Conservation (phyloP, 371 early-diverging fungal genomes). For the Funneliformis caledonium region DNA sequence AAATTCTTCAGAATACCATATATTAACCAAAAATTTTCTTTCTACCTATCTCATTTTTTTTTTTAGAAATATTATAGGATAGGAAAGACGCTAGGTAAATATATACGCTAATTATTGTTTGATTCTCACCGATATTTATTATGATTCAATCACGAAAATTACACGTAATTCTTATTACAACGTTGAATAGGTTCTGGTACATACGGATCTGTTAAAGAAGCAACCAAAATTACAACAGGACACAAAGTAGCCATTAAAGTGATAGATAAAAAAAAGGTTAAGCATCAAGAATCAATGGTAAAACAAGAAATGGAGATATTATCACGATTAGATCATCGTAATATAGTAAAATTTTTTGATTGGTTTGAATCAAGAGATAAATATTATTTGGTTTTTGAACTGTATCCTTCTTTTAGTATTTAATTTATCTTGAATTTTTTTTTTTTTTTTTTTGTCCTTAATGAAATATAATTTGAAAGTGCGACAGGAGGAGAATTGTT, state of each 20-base stretch:
- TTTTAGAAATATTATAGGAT: slow-evolving; percentile 26
- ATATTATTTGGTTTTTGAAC: slow-evolving; percentile 89
- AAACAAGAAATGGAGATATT: slow-evolving; percentile 74
- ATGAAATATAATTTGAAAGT: slow-evolving; percentile 43
- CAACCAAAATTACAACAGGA: slow-evolving; percentile 59
- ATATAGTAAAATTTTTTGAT: slow-evolving; percentile 86
- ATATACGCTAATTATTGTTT: background rate
- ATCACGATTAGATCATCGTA: slow-evolving; percentile 73
- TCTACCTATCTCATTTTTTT: background rate
- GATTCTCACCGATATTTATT: background rate
- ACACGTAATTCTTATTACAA: background rate
- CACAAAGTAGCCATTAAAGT: slow-evolving; percentile 80
- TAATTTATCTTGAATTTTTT: background rate
- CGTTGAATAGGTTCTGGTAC: slow-evolving; percentile 65
- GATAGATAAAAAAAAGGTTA: slow-evolving; percentile 71
- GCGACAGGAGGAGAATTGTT: slow-evolving; percentile 92
- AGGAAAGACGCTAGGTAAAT: slow-evolving; percentile 22
- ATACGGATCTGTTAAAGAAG: slow-evolving; percentile 75
- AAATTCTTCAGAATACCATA: background rate
- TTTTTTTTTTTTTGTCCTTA: background rate
- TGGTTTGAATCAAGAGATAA: slow-evolving; percentile 70
- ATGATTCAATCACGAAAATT: background rate
- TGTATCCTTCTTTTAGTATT: slow-evolving; percentile 52
- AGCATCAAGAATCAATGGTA: slow-evolving; percentile 75
- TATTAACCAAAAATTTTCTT: background rate